Base-by-base conservation (phyloP, 202 grass and related monocot genomes). In the Dendrocalamus latiflorus region DNA sequence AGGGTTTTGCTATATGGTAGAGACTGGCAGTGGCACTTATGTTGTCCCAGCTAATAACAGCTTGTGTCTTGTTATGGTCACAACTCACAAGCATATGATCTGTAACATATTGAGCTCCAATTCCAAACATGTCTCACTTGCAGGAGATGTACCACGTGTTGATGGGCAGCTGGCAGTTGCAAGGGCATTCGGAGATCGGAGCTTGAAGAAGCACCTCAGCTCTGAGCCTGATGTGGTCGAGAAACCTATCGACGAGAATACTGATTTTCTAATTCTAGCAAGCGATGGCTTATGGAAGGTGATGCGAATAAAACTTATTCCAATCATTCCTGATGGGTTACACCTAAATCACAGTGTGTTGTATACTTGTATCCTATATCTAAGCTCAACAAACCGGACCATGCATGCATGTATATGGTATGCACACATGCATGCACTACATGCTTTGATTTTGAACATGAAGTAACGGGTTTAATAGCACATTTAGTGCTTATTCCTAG, bases 211-310 rank as follows among this genome's bases (percentile, higher is more conserved):
- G 53, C 95, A 98, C 74, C 95, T 98, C 49, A 98, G 93, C 77
- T 95, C 95, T 72, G 95, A 98, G 0, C 95, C 95, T 63, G 12
- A 93, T 55, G 75, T 98, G 49, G 49, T 26, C 3, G 85, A 90
- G 28, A 70, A 88, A 77, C n/a, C 39, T 54, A 93, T 95, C 7
- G 74, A 95, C 60, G 93, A 98, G 56, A 85, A 66, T 67, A 78
- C 77, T 2, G 91, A 98, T 50, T 90, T 90, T 37, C 65, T 98
- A 83, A 98, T 98, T 89, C 93, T 98, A 77, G 95, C 95, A 78
- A 98, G 95, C 69, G 95, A 98, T 48, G 95, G 95, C 26, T 88
- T 98, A 53, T 98, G 95, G 95, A 98, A 98, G 95, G 95, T 95
- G 84, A 90, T 75, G 20, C 17, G 38, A 79, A 37, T 14, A 64